These are phyloP conservation scores for Takashimella koratensis DNA, from an alignment of 1,284 basidiomycete species.

Conservation along the genomic window DNA sequence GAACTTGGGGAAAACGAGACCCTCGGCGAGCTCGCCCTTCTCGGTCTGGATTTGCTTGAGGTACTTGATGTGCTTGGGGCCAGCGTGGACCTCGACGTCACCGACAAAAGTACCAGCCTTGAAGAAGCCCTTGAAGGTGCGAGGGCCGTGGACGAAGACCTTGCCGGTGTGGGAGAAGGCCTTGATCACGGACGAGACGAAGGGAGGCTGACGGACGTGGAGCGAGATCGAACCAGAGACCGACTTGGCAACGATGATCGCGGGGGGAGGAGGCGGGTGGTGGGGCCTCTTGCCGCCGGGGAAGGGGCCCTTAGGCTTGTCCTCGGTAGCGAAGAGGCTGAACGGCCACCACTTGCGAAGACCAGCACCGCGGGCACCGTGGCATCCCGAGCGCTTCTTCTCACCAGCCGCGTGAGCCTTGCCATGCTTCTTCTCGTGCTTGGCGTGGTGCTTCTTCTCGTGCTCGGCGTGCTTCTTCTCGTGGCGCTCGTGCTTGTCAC, in stretches of 20 bases:
- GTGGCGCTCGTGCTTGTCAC: conserved; percentile 7
- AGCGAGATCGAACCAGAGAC: conserved; percentile 24
- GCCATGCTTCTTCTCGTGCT: conserved; percentile 16
- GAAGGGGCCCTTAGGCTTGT: conserved; percentile 1
- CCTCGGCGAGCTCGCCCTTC: conserved; percentile 21
- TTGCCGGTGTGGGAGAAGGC: conserved; percentile 50
- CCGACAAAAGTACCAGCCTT: conserved; percentile 21
- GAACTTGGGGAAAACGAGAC: conserved; percentile 17
- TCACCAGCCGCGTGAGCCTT: neutral
- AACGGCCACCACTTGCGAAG: neutral
- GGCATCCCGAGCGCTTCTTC: neutral
- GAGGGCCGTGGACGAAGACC: conserved; percentile 30
- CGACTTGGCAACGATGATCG: conserved; percentile 26
- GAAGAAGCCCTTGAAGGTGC: conserved; percentile 30
- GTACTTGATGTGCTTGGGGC: conserved; percentile 19
- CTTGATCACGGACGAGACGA: conserved; percentile 42
- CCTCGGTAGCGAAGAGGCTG: neutral
- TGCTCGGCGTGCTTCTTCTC: conserved; percentile 6
- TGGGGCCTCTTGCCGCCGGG: conserved; percentile 5
- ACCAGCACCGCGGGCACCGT: neutral
- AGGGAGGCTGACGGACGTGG: conserved; percentile 17
- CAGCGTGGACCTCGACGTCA: conserved; percentile 11
- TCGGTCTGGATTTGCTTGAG: conserved; percentile 17
- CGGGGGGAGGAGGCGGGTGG: conserved; percentile 19
- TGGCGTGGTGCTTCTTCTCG: conserved; percentile 8